A percentile compares a stretch with the other conserved stretches of the same genome.
phyloP scores from a whole-genome alignment of 805 yeast species.

The Komagataella mondaviorum region DNA sequence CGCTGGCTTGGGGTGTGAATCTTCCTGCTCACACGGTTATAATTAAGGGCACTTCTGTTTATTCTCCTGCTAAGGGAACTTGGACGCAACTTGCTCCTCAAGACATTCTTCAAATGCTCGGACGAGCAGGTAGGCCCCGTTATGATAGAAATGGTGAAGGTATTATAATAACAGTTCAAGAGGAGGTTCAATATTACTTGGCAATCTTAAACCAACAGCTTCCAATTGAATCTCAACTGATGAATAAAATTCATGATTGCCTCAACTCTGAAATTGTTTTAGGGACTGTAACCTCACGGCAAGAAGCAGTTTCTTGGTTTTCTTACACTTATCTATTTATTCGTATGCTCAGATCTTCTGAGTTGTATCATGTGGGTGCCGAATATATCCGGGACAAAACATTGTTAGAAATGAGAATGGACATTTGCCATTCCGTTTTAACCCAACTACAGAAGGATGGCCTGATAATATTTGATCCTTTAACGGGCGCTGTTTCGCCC shows the following conservation, averaged over 20 bases:
- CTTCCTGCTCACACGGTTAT: constrained; percentile 92
- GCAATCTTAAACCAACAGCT: constrained; percentile 85
- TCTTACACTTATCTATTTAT: constrained; percentile 67
- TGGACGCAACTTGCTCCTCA: constrained; percentile 94
- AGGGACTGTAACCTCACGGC: constrained; percentile 46
- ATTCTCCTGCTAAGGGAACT: constrained; percentile 78
- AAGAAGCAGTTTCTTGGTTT: constrained; percentile 73
- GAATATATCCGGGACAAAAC: constrained; percentile 39
- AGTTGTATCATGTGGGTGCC: constrained; percentile 60
- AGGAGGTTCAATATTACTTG: constrained; percentile 76
- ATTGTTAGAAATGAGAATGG: constrained; percentile 41
- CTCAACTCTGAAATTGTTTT: constrained; percentile 79
- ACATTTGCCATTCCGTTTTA: constrained; percentile 70
- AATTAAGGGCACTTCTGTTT: constrained; percentile 86
- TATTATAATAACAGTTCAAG: constrained; percentile 77
- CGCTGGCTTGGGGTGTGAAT: constrained; percentile 96
- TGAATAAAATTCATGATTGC: constrained; percentile 55
- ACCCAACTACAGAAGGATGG: constrained; percentile 37
- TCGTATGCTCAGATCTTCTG: constrained; percentile 65
- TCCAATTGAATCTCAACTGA: constrained; percentile 83
- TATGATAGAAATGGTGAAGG: constrained; percentile 92
- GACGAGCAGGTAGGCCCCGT: constrained; percentile 95
- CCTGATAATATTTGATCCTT: constrained; percentile 45
- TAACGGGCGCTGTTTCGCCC: constrained; percentile 31
- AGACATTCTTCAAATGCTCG: constrained; percentile 93